Evolutionary conservation across 164 flowering plant genomes (phyloP).

Genomic region (Macadamia integrifolia): DNA sequence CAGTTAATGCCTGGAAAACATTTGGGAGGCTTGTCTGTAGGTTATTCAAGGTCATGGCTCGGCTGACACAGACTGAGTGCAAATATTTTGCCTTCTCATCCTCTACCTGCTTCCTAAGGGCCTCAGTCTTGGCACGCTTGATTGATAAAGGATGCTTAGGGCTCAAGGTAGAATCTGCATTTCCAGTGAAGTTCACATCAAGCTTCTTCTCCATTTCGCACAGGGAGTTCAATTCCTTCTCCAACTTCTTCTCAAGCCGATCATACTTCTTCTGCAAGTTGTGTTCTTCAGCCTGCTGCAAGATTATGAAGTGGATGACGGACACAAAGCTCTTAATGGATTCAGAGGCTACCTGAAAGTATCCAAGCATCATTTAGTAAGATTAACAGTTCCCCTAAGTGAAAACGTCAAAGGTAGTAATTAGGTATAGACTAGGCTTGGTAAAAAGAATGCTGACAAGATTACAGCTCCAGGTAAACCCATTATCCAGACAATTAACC

Average conservation of each 20-base stretch:
- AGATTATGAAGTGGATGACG: constrained; percentile 47
- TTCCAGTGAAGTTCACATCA: constrained; percentile 19
- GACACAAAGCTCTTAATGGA: constrained; percentile 59
- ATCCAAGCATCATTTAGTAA: not conserved
- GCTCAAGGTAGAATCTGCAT: constrained; percentile 22
- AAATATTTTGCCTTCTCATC: constrained; percentile 52
- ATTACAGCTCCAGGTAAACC: not conserved
- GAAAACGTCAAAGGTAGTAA: not conserved
- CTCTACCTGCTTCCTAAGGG: constrained; percentile 44
- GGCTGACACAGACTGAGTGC: constrained; percentile 36
- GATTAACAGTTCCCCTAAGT: not conserved
- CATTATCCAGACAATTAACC: not conserved
- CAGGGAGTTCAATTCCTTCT: constrained; percentile 43
- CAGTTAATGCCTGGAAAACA: constrained; percentile 59
- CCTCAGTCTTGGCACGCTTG: constrained; percentile 49
- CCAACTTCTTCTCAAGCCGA: constrained; percentile 49
- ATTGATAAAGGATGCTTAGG: constrained; percentile 50
- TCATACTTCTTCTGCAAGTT: constrained; percentile 36
- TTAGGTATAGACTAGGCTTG: not conserved
- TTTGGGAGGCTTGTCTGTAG: constrained; percentile 62
- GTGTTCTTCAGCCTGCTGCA: constrained; percentile 61
- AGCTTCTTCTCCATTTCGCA: constrained; percentile 53
- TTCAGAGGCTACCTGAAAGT: constrained; percentile 57
- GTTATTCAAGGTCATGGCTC: constrained; percentile 55
- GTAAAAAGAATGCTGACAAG: not conserved